phyloP scores from a whole-genome alignment of 768 basidiomycete genomes.

The Rickenella mellea region DNA sequence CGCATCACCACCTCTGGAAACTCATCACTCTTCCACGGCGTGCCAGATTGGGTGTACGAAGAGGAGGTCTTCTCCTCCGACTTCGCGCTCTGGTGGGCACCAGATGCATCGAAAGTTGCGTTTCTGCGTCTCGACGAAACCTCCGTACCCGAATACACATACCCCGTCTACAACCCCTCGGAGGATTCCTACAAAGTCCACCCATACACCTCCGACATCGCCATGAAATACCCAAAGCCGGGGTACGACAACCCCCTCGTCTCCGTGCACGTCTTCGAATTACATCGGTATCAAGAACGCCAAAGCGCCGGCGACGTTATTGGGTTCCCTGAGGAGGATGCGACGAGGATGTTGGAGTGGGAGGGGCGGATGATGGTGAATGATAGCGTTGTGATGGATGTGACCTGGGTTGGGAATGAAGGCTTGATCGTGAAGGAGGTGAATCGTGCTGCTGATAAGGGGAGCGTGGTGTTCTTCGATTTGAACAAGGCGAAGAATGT shows the following conservation, averaged over 20 bases:
- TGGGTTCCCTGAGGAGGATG: slow-evolving; percentile 30
- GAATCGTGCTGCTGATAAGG: slow-evolving; percentile 72
- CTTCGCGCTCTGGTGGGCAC: slow-evolving; percentile 87
- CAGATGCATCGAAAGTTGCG: slow-evolving; percentile 58
- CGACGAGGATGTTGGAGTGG: slow-evolving; percentile 69
- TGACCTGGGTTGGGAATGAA: slow-evolving; percentile 78
- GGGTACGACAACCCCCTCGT: slow-evolving; percentile 86
- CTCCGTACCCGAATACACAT: slow-evolving; percentile 73
- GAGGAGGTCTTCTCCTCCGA: slow-evolving; percentile 77
- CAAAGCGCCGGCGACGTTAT: slow-evolving; percentile 22
- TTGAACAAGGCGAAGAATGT: slow-evolving; percentile 9
- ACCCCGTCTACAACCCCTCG: slow-evolving; percentile 88
- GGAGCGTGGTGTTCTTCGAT: slow-evolving; percentile 68
- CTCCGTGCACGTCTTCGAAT: slow-evolving; percentile 72
- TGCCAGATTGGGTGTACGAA: slow-evolving; percentile 97
- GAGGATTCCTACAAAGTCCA: slow-evolving; percentile 57
- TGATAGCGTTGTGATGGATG: slow-evolving; percentile 70
- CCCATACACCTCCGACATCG: slow-evolving; percentile 60
- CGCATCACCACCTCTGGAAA: slow-evolving; percentile 78
- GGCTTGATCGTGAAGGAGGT: slow-evolving; percentile 79
- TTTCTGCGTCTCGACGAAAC: slow-evolving; percentile 88
- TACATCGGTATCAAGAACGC: slow-evolving; percentile 35
- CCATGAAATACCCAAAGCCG: slow-evolving; percentile 82
- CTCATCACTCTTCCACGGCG: slow-evolving; percentile 82
- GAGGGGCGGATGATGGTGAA: slow-evolving; percentile 39